Percentiles rank a stretch among this genome's conserved stretches.
These are phyloP conservation scores for Cymodocea nodosa DNA, from an alignment of 116 monocot genomes.

Conservation along the genomic window DNA sequence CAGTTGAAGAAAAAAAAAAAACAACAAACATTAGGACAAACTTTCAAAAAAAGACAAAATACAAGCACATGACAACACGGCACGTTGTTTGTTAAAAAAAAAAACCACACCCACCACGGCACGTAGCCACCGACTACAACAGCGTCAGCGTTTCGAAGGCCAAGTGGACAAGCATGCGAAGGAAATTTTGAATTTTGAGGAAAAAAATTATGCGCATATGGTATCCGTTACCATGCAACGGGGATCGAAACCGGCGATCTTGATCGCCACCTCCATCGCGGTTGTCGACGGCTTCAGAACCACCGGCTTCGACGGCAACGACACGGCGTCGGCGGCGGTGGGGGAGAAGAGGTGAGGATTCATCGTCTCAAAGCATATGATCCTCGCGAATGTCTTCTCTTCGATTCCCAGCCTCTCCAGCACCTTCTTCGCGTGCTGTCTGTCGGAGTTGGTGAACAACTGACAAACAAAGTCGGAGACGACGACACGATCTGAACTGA, in stretches of 20 bases:
- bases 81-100: no score
- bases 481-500: no score
- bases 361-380: slow-evolving; percentile 85
- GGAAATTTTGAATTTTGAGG: not conserved
- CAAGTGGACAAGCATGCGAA: no score
- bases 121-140: no score
- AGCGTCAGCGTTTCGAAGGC: no score
- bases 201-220: not conserved
- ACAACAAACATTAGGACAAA: not conserved
- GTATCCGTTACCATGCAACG: slow-evolving; percentile 30
- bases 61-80: no score
- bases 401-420: slow-evolving; percentile 53
- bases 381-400: slow-evolving; percentile 31
- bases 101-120: no score
- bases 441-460: slow-evolving; percentile 88
- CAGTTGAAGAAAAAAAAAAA: not conserved
- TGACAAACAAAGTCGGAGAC: slow-evolving; percentile 8
- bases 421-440: slow-evolving; percentile 39
- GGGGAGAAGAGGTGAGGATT: slow-evolving; percentile 46
- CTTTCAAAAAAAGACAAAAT: not conserved
- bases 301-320: slow-evolving; percentile 11
- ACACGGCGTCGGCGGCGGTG: not conserved
- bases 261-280: slow-evolving; percentile 41
- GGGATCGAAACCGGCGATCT: slow-evolving; percentile 34
- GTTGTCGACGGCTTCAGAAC: slow-evolving; percentile 49